A percentile compares a stretch with the other conserved stretches of the same genome.
Conservation (phyloP, 805 yeast species). For the Candida succiphila region DNA sequence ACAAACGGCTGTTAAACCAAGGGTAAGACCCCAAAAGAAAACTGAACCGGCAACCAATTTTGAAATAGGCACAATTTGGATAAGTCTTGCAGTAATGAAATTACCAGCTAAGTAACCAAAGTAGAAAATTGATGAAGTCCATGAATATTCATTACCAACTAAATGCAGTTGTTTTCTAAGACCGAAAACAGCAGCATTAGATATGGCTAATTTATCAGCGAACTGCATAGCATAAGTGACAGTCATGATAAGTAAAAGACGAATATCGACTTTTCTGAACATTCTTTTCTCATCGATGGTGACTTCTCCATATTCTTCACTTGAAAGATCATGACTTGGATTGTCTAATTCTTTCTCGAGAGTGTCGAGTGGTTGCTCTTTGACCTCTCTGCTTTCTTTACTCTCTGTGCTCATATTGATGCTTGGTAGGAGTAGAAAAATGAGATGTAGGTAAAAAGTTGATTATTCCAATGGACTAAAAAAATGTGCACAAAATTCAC, state of each 20-base stretch:
- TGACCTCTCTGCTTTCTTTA: too few relatives aligned
- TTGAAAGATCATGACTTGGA: too few relatives aligned
- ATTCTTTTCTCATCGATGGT: constrained; percentile 5
- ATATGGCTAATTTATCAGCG: constrained; percentile 45
- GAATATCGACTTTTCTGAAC: constrained; percentile 33
- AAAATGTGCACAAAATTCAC: too few relatives aligned
- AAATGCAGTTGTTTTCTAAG: constrained; percentile 35
- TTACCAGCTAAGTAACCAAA: constrained; percentile 47
- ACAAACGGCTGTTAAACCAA: constrained; percentile 37
- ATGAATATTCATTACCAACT: constrained; percentile 26
- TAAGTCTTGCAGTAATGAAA: constrained; percentile 31
- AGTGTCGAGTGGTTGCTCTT: too few relatives aligned
- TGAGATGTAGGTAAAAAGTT: too few relatives aligned
- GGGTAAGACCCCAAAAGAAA: constrained; percentile 50
- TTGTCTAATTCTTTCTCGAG: too few relatives aligned
- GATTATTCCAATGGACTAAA: too few relatives aligned
- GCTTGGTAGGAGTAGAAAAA: too few relatives aligned
- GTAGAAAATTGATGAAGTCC: constrained; percentile 24
- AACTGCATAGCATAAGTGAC: constrained; percentile 39
- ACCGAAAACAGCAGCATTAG: constrained; percentile 48
- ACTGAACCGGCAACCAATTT: constrained; percentile 36
- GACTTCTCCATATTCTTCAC: too few relatives aligned
- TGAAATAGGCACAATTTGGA: constrained; percentile 49
- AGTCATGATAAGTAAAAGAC: constrained; percentile 38
- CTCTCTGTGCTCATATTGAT: too few relatives aligned